Conservation (phyloP, 768 basidiomycete species). For the Chalciporus piperatus region DNA sequence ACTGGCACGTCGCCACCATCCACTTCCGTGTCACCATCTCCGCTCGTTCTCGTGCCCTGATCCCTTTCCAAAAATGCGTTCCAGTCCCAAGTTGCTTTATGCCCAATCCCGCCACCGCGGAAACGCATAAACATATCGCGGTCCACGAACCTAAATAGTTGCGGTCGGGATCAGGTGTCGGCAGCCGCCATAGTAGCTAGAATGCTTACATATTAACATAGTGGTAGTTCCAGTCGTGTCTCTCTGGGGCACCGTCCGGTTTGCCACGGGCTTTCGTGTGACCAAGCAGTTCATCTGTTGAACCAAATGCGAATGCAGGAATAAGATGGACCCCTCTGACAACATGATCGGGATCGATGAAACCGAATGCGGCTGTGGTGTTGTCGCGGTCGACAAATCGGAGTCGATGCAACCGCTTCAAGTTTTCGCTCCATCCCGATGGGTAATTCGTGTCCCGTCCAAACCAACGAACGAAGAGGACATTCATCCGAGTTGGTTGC, state of each 20-base stretch:
- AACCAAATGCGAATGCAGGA: constrained; percentile 33
- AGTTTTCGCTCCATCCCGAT: constrained; percentile 26
- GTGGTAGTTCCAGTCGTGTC: constrained; percentile 28
- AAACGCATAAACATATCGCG: constrained; percentile 21
- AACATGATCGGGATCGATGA: constrained; percentile 42
- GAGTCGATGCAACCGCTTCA: constrained; percentile 35
- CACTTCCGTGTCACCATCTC: neutral
- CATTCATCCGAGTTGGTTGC: constrained; percentile 28
- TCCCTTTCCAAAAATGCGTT: neutral
- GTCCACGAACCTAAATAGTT: neutral
- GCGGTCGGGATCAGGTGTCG: too few relatives aligned
- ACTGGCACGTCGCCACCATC: too few relatives aligned
- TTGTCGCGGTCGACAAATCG: constrained; percentile 35
- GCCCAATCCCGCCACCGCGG: constrained; percentile 30
- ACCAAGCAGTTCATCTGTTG: constrained; percentile 1
- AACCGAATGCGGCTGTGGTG: constrained; percentile 36
- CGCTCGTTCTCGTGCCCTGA: neutral
- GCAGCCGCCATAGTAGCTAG: constrained; percentile 12
- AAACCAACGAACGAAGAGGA: constrained; percentile 44
- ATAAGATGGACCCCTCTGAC: constrained; percentile 42
- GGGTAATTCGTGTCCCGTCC: constrained; percentile 22
- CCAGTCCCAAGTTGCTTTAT: constrained; percentile 17
- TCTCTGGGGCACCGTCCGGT: neutral
- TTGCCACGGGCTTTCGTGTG: constrained; percentile 2
- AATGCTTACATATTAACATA: constrained; percentile 36